These are phyloP conservation scores for Leccinellum luteum DNA, from an alignment of 768 basidiomycete species.

Conservation along the genomic window DNA sequence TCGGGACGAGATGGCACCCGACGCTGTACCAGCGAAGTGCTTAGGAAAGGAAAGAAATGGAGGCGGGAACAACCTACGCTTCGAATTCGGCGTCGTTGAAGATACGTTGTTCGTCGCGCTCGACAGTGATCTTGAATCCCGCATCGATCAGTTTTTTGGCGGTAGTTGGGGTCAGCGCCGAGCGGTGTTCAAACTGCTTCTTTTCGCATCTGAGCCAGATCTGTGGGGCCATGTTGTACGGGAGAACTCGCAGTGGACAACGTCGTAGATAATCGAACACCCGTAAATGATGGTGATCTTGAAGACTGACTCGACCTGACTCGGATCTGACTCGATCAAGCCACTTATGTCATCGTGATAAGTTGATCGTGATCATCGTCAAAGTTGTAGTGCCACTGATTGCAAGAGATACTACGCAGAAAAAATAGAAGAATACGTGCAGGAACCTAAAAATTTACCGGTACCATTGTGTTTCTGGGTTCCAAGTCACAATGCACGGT, in stretches of 20 bases:
- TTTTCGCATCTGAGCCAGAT: conserved; percentile 98
- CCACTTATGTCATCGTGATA: background rate
- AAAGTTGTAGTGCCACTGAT: too few species aligned
- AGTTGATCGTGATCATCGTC: background rate
- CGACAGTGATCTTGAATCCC: conserved; percentile 88
- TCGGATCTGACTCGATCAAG: background rate
- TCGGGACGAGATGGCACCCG: conserved; percentile 82
- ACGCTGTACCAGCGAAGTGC: conserved; percentile 41
- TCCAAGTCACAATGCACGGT: too few species aligned
- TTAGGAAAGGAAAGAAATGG: too few species aligned
- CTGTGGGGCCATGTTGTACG: conserved; percentile 30
- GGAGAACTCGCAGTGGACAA: background rate
- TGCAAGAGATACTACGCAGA: too few species aligned
- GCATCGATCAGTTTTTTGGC: conserved; percentile 84
- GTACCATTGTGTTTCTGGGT: too few species aligned
- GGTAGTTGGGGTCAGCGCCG: conserved; percentile 90
- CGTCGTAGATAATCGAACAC: background rate
- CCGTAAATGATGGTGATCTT: background rate
- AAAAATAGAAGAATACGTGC: too few species aligned
- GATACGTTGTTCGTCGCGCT: conserved; percentile 91
- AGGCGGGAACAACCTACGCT: conserved; percentile 56
- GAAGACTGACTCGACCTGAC: background rate
- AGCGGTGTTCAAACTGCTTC: conserved; percentile 90
- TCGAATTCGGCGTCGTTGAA: conserved; percentile 94
- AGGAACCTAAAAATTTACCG: too few species aligned